Evolutionary conservation across 768 basidiomycete species (phyloP), one percentile per base, ranked within the genome.

Genomic region (Rhodotorula graminis): DNA sequence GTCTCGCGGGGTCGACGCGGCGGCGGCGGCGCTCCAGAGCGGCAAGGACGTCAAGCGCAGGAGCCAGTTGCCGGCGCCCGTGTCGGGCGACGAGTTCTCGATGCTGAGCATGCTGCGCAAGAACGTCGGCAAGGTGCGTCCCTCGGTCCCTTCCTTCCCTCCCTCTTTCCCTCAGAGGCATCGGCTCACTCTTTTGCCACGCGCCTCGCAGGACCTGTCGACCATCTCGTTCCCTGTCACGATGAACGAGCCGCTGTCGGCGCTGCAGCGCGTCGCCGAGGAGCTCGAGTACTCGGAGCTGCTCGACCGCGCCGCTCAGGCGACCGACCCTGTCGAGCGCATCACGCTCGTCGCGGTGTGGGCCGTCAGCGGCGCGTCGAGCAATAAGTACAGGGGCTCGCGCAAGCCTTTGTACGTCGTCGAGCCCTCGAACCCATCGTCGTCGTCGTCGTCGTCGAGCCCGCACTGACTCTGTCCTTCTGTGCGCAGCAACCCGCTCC

Each of bases 311-410:
- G 94, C 94, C 44, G 87, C 87, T 18, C 84, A 83, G 55, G 89
- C 94, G 78, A 79, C 79, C n/a, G 91, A 95, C 78, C 86, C 91
- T 2, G 85, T 90, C 63, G 86, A 88, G 64, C 86, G 94, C 6
- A 86, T 97, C 60, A 92, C 92, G 4, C 95, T 89, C 77, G 91
- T 97, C 15, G 91, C 90, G 21, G 93, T 92, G 9, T 98, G 97
- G 81, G 94, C 93, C 2, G 94, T 97, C 90, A 90, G 91, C 47
- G 95, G 94, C 81, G 93, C 94, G 80, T 90, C 90, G 2, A 92
- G 91, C 25, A 95, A 93, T 10, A 91, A 94, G 76, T 93, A 92
- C 21, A 85, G 94, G 53, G 93, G 93, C 69, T 92, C 92, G 25
- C 93, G 78, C 50, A 79, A 96, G 80, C 94, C 93, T 5, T 96